Percentiles rank a stretch among this genome's conserved stretches.
phyloP scores from a whole-genome alignment of 2,329 filamentous ascomycete species.

The Onygenales sp. region DNA sequence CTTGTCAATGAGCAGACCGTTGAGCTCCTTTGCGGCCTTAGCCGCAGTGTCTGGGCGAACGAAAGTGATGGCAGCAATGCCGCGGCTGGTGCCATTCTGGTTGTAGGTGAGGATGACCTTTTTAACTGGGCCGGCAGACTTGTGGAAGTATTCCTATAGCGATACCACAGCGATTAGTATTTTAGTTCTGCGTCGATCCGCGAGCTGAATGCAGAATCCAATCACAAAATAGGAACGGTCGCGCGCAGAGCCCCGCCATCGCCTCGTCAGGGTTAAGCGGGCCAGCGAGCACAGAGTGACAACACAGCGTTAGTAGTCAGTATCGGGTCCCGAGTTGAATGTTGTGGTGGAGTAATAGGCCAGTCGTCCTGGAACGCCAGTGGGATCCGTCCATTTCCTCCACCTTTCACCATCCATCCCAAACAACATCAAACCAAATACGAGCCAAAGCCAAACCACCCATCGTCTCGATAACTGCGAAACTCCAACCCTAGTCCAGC shows the following conservation, averaged over 20 bases:
- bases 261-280: slow-evolving; percentile 22
- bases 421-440: not conserved
- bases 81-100: slow-evolving; percentile 81
- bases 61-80: slow-evolving; percentile 86
- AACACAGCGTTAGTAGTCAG: slow-evolving; percentile 33
- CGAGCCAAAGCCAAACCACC: not conserved
- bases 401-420: not conserved
- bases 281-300: slow-evolving; percentile 54
- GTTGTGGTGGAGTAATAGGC: not conserved
- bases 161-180: slow-evolving; percentile 40
- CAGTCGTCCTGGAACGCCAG: slow-evolving; percentile 6
- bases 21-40: slow-evolving; percentile 73
- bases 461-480: not conserved
- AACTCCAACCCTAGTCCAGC: not conserved
- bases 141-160: slow-evolving; percentile 89
- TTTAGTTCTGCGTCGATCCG: slow-evolving; percentile 15
- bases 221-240: slow-evolving; percentile 15
- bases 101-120: slow-evolving; percentile 87
- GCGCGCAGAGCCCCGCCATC: slow-evolving; percentile 10
- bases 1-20: slow-evolving; percentile 83
- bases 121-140: slow-evolving; percentile 83
- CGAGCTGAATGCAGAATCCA: slow-evolving; percentile 3
- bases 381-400: not conserved
- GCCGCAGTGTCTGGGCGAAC: slow-evolving; percentile 68
- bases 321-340: slow-evolving; percentile 1